Percentiles rank a stretch among this genome's conserved stretches.
Conservation (phyloP, 108 stramenopile species). For the Cyclotella atomus region DNA sequence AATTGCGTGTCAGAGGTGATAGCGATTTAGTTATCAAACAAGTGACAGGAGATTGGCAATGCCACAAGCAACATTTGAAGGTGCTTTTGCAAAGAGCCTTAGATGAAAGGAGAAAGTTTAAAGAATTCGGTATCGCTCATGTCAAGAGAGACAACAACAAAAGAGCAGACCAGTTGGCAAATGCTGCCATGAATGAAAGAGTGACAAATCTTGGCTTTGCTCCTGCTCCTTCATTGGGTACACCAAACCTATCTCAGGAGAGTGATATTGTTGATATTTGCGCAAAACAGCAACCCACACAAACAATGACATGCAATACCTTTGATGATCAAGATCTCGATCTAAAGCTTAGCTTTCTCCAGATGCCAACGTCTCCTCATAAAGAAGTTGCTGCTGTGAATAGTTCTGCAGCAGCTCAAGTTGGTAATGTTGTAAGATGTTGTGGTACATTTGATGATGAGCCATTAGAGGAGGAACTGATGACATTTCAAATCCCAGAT, state of each 20-base stretch:
- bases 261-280: not conserved
- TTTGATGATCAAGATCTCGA: not conserved
- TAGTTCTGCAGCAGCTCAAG: not conserved
- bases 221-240: not conserved
- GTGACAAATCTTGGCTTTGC: constrained; percentile 6
- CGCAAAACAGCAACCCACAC: not conserved
- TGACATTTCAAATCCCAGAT: not conserved
- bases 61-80: constrained; percentile 40
- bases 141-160: constrained; percentile 64
- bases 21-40: constrained; percentile 73
- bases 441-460: not conserved
- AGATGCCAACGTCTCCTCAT: not conserved
- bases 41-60: constrained; percentile 53
- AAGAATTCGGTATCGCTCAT: constrained; percentile 29
- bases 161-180: constrained; percentile 71
- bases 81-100: constrained; percentile 25
- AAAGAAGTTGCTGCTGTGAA: not conserved
- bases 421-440: not conserved
- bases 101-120: not conserved
- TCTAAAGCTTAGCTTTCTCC: not conserved
- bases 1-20: constrained; percentile 56
- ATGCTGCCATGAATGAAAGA: constrained; percentile 72
- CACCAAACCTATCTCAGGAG: not conserved
- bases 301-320: not conserved
- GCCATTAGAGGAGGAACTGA: not conserved